A percentile compares a stretch with the other conserved stretches of the same genome.
phyloP scores from a whole-genome alignment of 495 filamentous ascomycete species.

The Aspergillus indologenus region DNA sequence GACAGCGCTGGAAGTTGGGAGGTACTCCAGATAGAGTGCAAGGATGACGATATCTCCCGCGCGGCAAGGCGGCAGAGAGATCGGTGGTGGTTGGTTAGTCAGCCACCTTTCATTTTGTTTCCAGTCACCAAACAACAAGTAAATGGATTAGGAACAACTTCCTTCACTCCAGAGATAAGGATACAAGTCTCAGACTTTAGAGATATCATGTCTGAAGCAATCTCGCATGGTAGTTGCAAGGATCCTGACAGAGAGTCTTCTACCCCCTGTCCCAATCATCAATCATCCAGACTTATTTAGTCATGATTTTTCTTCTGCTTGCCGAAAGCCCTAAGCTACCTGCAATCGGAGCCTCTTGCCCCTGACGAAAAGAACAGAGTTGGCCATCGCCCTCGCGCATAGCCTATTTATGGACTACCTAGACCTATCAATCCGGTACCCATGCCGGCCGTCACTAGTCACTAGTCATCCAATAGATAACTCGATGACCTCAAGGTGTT shows the following conservation, averaged over 20 bases:
- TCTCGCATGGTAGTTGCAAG: too few relatives aligned
- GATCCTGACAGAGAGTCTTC: too few relatives aligned
- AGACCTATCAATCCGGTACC: background rate
- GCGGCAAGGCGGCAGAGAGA: background rate
- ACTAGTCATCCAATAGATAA: background rate
- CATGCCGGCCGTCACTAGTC: background rate
- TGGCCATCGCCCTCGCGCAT: background rate
- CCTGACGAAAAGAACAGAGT: background rate
- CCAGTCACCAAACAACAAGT: too few relatives aligned
- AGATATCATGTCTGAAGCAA: too few relatives aligned
- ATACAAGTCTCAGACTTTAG: too few relatives aligned
- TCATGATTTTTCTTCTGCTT: background rate
- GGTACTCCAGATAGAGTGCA: background rate
- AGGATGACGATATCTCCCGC: slow-evolving; percentile 1
- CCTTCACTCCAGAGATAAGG: too few relatives aligned
- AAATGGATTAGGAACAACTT: too few relatives aligned
- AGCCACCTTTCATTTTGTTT: too few relatives aligned
- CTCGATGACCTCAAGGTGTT: background rate
- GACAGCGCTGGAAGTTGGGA: background rate
- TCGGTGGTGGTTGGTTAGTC: too few relatives aligned
- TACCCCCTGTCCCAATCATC: too few relatives aligned
- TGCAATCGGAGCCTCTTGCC: slow-evolving; percentile 1
- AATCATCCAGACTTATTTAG: background rate
- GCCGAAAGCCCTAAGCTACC: background rate
- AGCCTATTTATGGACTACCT: slow-evolving; percentile 2